Evolutionary conservation across 495 filamentous ascomycete genomes (phyloP).

Genomic region (Annulohypoxylon moriforme): DNA sequence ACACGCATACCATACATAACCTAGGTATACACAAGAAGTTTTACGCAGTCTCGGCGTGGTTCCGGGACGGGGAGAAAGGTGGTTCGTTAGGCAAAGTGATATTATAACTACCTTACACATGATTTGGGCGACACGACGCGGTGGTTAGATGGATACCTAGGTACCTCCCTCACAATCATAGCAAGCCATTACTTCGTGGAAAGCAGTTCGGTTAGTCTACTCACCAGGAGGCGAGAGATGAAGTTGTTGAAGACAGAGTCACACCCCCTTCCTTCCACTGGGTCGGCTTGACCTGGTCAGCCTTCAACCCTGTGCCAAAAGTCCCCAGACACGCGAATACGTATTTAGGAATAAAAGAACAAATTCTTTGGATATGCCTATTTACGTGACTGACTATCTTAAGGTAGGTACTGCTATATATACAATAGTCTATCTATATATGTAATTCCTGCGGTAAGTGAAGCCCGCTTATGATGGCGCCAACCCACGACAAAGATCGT

Average conservation of each 20-base stretch:
- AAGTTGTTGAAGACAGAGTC: not conserved
- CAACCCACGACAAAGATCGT: not conserved
- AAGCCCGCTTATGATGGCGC: not conserved
- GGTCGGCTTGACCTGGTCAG: not conserved
- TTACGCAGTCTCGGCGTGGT: conserved; percentile 11
- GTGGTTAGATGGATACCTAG: not conserved
- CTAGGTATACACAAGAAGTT: not conserved
- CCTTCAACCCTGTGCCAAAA: not conserved
- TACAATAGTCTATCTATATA: not conserved
- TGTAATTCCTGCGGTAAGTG: not conserved
- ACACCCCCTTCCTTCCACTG: not conserved
- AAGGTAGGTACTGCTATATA: not conserved
- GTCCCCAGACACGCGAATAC: conserved; percentile 23
- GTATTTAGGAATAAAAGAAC: conserved; percentile 25
- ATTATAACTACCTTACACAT: not conserved
- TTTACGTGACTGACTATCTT: not conserved
- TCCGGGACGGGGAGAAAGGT: not conserved
- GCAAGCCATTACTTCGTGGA: conserved; percentile 15
- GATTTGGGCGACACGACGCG: not conserved
- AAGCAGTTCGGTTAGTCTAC: not conserved
- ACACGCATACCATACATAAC: conserved; percentile 27
- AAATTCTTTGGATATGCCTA: conserved; percentile 11
- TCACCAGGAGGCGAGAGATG: not conserved
- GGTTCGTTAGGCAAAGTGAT: conserved; percentile 7
- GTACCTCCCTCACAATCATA: not conserved